Evolutionary conservation across 2,329 filamentous ascomycete species (phyloP).

Genomic region (Aaosphaeria arxii): DNA sequence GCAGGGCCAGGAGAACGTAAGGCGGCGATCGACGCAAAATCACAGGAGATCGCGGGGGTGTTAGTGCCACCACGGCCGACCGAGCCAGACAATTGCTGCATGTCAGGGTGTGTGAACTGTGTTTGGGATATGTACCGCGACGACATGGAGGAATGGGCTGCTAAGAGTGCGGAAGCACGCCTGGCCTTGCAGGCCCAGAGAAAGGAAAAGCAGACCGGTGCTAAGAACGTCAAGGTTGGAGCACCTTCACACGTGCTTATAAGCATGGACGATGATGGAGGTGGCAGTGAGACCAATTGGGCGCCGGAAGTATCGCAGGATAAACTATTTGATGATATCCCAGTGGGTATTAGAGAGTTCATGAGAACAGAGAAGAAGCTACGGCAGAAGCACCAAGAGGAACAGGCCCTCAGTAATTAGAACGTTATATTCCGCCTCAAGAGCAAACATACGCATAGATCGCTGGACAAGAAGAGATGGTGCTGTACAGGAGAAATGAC

Average conservation of each 20-base stretch:
- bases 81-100: conserved; percentile 98
- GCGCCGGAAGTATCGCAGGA: conserved; percentile 45
- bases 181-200: conserved; percentile 43
- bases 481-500: too few relatives aligned
- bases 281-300: conserved; percentile 72
- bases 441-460: conserved; percentile 6
- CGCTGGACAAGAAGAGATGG: too few relatives aligned
- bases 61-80: conserved; percentile 77
- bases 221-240: conserved; percentile 34
- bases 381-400: conserved; percentile 67
- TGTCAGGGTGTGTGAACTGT: conserved; percentile 97
- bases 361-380: conserved; percentile 95
- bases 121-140: conserved; percentile 93
- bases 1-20: conserved; percentile 69
- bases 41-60: conserved; percentile 71
- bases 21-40: conserved; percentile 57
- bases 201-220: conserved; percentile 15
- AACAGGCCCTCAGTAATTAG: conserved; percentile 41
- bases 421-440: conserved; percentile 2
- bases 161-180: conserved; percentile 62
- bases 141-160: conserved; percentile 86
- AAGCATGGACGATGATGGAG: conserved; percentile 79
- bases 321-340: conserved; percentile 74
- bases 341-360: conserved; percentile 91
- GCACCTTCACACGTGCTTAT: conserved; percentile 48